Percentiles rank a stretch among this genome's conserved stretches.
Evolutionary conservation across 352 stramenopile genomes (phyloP).

Genomic region (Pythium catenulatum): DNA sequence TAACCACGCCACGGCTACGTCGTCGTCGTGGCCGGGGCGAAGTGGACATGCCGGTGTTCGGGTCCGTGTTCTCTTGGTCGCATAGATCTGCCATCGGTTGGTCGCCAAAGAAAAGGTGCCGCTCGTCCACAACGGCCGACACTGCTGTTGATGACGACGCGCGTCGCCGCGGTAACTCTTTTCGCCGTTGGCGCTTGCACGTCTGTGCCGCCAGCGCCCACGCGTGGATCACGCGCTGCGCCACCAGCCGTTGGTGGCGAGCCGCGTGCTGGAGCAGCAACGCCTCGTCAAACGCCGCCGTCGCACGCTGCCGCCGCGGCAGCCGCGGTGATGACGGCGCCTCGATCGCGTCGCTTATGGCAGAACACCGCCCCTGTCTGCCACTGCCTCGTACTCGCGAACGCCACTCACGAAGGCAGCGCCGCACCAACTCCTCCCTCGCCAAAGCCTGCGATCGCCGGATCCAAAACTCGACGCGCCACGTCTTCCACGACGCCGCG

Average conservation of each 20-base stretch:
- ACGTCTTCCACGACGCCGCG: not conserved
- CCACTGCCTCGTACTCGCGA: not conserved
- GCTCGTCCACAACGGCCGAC: too few relatives aligned
- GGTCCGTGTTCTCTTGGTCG: slow-evolving; percentile 24
- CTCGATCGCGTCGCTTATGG: too few relatives aligned
- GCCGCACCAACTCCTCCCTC: not conserved
- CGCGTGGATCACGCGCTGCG: slow-evolving; percentile 4
- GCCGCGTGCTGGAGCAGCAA: slow-evolving; percentile 15
- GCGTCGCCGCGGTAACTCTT: not conserved
- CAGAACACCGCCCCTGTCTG: too few relatives aligned
- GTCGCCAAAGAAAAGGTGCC: too few relatives aligned
- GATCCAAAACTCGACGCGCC: slow-evolving; percentile 54
- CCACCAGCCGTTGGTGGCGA: not conserved
- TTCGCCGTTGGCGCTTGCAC: not conserved
- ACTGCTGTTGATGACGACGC: too few relatives aligned
- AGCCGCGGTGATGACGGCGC: too few relatives aligned
- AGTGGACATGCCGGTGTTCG: too few relatives aligned
- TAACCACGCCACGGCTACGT: not conserved
- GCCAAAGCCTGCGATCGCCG: not conserved
- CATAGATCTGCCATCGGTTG: too few relatives aligned
- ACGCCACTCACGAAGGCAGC: slow-evolving; percentile 19
- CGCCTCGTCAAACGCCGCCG: slow-evolving; percentile 36
- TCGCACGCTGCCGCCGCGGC: too few relatives aligned
- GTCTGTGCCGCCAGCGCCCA: slow-evolving; percentile 36
- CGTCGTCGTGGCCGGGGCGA: too few relatives aligned